Percentiles rank a stretch among this genome's conserved stretches.
Conservation (phyloP, 495 filamentous ascomycete species). For the Apodospora peruviana region DNA sequence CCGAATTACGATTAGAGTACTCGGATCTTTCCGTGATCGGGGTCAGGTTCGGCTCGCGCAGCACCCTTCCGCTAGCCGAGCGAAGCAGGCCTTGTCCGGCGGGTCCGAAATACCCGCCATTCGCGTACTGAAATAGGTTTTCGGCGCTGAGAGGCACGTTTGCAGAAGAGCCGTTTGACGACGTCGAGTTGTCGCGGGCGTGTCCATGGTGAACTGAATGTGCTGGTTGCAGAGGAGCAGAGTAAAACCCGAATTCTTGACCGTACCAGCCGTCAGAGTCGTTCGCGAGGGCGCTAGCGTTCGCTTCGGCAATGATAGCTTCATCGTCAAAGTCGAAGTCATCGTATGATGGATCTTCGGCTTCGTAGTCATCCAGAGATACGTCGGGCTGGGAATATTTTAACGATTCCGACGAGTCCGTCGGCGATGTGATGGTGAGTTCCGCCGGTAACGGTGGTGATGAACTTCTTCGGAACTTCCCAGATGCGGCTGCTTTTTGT, state of each 20-base stretch:
- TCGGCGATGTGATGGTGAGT: constrained; percentile 40
- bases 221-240: constrained; percentile 48
- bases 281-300: constrained; percentile 86
- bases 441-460: constrained; percentile 48
- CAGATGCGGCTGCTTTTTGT: constrained; percentile 63
- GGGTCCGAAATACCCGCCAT: constrained; percentile 89
- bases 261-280: constrained; percentile 93
- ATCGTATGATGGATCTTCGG: constrained; percentile 31
- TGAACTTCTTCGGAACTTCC: constrained; percentile 57
- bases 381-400: constrained; percentile 23
- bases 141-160: constrained; percentile 30
- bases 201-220: constrained; percentile 24
- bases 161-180: constrained; percentile 8
- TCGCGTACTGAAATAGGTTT: constrained; percentile 52
- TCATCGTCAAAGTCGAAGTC: constrained; percentile 66
- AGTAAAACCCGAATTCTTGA: constrained; percentile 97
- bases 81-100: constrained; percentile 53
- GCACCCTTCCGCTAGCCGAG: constrained; percentile 62
- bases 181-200: constrained; percentile 8
- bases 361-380: constrained; percentile 33
- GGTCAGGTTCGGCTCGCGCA: constrained; percentile 83
- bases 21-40: constrained; percentile 96
- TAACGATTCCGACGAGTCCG: constrained; percentile 27
- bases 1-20: constrained; percentile 88
- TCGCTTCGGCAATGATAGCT: constrained; percentile 87